These are phyloP conservation scores for Raffaelea arxii DNA, from an alignment of 2,329 filamentous ascomycete species.

Conservation along the genomic window DNA sequence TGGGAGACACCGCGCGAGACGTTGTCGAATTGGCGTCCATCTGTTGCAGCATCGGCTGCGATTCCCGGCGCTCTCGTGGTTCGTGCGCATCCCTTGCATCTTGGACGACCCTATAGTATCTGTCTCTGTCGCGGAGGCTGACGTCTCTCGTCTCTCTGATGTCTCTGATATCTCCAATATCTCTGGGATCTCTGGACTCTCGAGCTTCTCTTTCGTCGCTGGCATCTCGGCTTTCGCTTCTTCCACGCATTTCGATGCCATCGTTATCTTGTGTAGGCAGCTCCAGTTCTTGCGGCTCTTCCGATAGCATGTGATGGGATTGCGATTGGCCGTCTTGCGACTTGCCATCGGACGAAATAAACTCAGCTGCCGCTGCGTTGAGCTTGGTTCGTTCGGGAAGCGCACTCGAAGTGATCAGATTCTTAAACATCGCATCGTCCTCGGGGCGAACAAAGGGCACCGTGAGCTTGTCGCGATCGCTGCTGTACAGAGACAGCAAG, in stretches of 20 bases:
- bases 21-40: constrained; percentile 19
- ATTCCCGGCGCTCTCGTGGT: neutral
- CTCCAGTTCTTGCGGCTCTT: neutral
- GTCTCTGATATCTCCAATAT: neutral
- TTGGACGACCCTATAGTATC: neutral
- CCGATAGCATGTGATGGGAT: constrained; percentile 1
- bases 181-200: too few relatives aligned
- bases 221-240: too few relatives aligned
- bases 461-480: constrained; percentile 76
- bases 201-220: too few relatives aligned
- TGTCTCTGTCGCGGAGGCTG: neutral
- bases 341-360: constrained; percentile 24
- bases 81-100: neutral
- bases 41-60: neutral
- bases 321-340: constrained; percentile 8
- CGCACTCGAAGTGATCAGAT: constrained; percentile 56
- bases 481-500: constrained; percentile 76
- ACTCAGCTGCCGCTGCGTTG: constrained; percentile 41
- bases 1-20: constrained; percentile 25
- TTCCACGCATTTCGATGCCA: too few relatives aligned
- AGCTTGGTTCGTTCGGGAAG: constrained; percentile 46
- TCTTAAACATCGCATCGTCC: constrained; percentile 71
- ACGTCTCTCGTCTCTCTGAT: neutral
- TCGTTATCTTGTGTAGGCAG: too few relatives aligned
- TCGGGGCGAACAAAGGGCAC: constrained; percentile 91